Base-by-base conservation (phyloP, 1,139 yeast genomes). In the Sugiyamaella japonica region DNA sequence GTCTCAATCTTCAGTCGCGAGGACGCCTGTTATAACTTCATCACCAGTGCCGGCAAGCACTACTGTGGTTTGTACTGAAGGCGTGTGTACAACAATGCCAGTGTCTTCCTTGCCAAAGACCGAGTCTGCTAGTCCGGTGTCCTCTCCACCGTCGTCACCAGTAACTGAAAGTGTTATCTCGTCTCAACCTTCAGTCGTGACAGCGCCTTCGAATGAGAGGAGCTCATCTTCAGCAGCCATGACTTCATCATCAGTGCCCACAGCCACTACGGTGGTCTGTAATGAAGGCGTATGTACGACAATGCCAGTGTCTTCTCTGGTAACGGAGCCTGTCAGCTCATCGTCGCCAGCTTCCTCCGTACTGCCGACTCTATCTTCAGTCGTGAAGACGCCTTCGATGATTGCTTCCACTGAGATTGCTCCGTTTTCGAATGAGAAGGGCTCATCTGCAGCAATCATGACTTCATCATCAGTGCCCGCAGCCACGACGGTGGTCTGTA, bases 41-140 rank as follows among this genome's bases (percentile, higher is more conserved):
- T 37, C 43, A 20, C 13, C 43, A 39, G 13, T 13, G 13, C 25
- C 43, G 10, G 25, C 48, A 28, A 47, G 57, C 25, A 46, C 45
- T 29, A 31, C 38, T 17, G 28, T 16, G 20, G 40, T 49, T 12
- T 53, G 56, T 32, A 43, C 45, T 2, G 47, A 40, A 16, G 53
- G 50, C 4, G 16, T 17, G 10, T 53, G 56, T 41, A 48, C 56
- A 2, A 48, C 56, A 7, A 44, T 53, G 50, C 52, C 52, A 8
- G 28, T 52, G 8, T n/a, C 42, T n/a, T n/a, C n/a, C 6, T 20
- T 6, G 3, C 25, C 3, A 6, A 6, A 3, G 25, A 20, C 25
- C 5, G 25, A 20, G 25, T 20, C 25, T 3, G 25, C 6, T 6
- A 20, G 25, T 1, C n/a, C 50, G 5, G 25, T 20, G 3, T 3